Evolutionary conservation across 23 red algal species (phyloP).

Genomic region (Pyropia haitanensis): DNA sequence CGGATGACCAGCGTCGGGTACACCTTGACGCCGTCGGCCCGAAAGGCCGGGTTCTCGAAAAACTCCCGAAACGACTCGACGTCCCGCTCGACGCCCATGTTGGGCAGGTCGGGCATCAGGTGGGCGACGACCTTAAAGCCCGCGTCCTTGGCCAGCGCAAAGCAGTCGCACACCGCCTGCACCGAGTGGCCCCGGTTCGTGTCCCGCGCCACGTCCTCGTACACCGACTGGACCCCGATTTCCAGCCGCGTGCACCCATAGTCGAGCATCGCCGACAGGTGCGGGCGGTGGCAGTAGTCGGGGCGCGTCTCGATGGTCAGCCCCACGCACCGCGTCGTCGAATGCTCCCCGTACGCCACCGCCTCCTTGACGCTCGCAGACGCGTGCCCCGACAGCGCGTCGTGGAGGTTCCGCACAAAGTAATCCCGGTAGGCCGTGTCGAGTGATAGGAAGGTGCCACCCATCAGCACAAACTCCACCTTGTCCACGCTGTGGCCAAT

Average conservation of each 20-base stretch:
- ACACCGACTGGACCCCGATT: slow-evolving; percentile 98
- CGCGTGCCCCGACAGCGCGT: slow-evolving; percentile 83
- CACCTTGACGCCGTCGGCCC: slow-evolving; percentile 95
- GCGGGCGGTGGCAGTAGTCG: slow-evolving; percentile 83
- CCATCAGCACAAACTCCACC: slow-evolving; percentile 98
- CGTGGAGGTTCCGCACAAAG: slow-evolving; percentile 96
- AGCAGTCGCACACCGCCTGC: slow-evolving; percentile 87
- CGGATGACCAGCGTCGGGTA: slow-evolving; percentile 93
- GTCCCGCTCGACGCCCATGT: slow-evolving; percentile 94
- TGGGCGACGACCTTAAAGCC: slow-evolving; percentile 97
- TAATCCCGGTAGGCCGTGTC: slow-evolving; percentile 87
- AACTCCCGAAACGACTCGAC: slow-evolving; percentile 93
- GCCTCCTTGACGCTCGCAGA: slow-evolving; percentile 76
- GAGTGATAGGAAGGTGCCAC: slow-evolving; percentile 95
- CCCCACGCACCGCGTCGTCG: slow-evolving; percentile 70
- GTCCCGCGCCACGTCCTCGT: slow-evolving; percentile 90
- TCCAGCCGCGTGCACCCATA: slow-evolving; percentile 97
- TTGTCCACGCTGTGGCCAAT: slow-evolving; percentile 95
- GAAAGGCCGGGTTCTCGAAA: slow-evolving; percentile 99
- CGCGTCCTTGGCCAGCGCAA: slow-evolving; percentile 91
- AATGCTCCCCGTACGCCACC: slow-evolving; percentile 74
- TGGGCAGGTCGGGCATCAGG: slow-evolving; percentile 97
- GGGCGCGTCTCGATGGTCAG: slow-evolving; percentile 98
- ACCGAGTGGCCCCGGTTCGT: slow-evolving; percentile 98
- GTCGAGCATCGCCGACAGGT: slow-evolving; percentile 87